These are phyloP conservation scores for Stropharia rugosoannulata DNA, from an alignment of 768 basidiomycete genomes.

Conservation along the genomic window DNA sequence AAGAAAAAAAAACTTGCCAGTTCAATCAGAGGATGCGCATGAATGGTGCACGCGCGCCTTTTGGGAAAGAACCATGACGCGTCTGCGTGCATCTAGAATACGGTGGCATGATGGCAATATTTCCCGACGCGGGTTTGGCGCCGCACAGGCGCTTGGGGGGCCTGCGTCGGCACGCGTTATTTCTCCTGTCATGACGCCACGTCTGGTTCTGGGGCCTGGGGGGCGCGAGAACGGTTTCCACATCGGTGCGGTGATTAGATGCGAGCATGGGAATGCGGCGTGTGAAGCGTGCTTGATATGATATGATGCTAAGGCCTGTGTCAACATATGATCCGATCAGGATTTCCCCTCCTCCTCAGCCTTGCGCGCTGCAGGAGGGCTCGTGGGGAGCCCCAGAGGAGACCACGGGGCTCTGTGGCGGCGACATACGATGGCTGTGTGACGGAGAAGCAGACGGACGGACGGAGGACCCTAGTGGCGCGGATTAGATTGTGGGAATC, in stretches of 20 bases:
- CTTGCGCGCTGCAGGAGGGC: neutral
- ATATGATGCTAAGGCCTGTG: conserved; percentile 9
- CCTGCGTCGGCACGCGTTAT: neutral
- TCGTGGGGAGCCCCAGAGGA: neutral
- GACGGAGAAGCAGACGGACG: too few species aligned
- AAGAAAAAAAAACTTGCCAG: too few species aligned
- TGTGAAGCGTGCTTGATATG: conserved; percentile 15
- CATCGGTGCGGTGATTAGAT: conserved; percentile 13
- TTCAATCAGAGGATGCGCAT: too few species aligned
- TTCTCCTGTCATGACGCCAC: neutral
- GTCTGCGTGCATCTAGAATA: neutral
- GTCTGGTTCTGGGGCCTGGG: neutral
- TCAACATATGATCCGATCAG: conserved; percentile 16
- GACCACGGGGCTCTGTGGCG: neutral
- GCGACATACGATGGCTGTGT: neutral
- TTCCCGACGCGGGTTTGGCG: neutral
- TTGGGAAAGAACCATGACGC: neutral
- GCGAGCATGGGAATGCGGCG: conserved; percentile 11
- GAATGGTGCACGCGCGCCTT: too few species aligned
- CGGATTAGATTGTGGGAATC: neutral
- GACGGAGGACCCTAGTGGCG: neutral
- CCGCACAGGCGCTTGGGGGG: neutral
- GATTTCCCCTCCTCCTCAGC: conserved; percentile 1
- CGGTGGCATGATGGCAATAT: too few species aligned
- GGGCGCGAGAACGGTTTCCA: conserved; percentile 8